phyloP scores from a whole-genome alignment of 1,284 basidiomycete species.

The Psilocybe mexicana region DNA sequence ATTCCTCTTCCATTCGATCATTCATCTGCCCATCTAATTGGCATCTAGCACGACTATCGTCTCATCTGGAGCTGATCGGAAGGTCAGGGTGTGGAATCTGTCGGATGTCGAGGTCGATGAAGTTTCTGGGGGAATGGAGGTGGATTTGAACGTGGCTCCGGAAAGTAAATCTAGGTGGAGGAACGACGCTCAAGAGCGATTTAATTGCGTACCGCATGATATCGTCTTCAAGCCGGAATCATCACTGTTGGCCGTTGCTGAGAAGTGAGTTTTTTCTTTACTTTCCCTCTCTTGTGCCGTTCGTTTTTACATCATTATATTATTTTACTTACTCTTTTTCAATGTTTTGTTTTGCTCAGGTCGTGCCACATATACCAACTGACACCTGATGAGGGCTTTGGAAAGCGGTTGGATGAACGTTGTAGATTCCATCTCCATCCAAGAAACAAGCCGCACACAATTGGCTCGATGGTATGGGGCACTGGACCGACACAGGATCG shows the following conservation, averaged over 20 bases:
- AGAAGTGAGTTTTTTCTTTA: conserved; percentile 25
- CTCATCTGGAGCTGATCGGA: conserved; percentile 36
- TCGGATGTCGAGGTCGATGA: conserved; percentile 16
- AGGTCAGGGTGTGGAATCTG: conserved; percentile 32
- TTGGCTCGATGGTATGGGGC: conserved; percentile 61
- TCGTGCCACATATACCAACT: conserved; percentile 13
- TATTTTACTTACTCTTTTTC: too few relatives aligned
- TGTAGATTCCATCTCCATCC: background rate
- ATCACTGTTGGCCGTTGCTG: conserved; percentile 37
- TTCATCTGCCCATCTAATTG: background rate
- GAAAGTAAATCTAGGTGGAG: conserved; percentile 5
- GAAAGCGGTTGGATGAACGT: background rate
- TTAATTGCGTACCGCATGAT: conserved; percentile 27
- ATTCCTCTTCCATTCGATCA: background rate
- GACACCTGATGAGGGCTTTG: background rate
- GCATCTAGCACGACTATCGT: conserved; percentile 29
- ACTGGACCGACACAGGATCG: conserved; percentile 33
- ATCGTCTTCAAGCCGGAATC: conserved; percentile 36
- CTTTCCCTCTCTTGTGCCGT: background rate
- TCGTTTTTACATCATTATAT: background rate
- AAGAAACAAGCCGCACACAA: conserved; percentile 27
- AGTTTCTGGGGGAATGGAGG: background rate
- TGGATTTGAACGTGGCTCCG: background rate
- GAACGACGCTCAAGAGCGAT: background rate
- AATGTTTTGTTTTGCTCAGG: conserved; percentile 2